These are phyloP conservation scores for Solanum paucissectum DNA, from an alignment of 257 asterid species.

Conservation along the genomic window DNA sequence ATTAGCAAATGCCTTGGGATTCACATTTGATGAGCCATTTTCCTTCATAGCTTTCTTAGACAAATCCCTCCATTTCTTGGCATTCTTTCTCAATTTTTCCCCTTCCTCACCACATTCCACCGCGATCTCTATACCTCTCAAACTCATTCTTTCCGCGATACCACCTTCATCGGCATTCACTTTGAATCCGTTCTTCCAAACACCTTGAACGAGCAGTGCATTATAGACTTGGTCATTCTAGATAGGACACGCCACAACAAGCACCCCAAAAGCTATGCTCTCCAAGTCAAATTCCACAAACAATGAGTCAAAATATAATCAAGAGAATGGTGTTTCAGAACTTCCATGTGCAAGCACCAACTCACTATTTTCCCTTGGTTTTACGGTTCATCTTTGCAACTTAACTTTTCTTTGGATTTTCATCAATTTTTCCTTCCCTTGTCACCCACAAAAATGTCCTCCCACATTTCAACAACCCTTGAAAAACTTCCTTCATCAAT, in stretches of 20 bases:
- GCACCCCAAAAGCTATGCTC: slow-evolving; percentile 17
- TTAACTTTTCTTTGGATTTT: neutral
- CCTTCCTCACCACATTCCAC: slow-evolving; percentile 11
- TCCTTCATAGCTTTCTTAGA: slow-evolving; percentile 24
- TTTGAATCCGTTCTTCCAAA: slow-evolving; percentile 33
- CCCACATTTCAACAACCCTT: neutral
- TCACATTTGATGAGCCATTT: slow-evolving; percentile 18
- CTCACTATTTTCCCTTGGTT: slow-evolving; percentile 8
- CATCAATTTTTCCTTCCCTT: neutral
- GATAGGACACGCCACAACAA: neutral
- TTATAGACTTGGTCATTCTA: slow-evolving; percentile 42
- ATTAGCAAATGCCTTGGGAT: slow-evolving; percentile 17
- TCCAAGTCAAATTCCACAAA: slow-evolving; percentile 47
- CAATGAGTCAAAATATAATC: slow-evolving; percentile 13
- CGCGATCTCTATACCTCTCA: slow-evolving; percentile 9
- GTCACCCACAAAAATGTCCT: neutral
- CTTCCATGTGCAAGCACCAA: slow-evolving; percentile 19
- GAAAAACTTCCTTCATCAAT: neutral
- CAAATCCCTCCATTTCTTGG: slow-evolving; percentile 27
- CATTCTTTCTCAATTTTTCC: slow-evolving; percentile 17
- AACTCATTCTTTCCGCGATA: slow-evolving; percentile 18
- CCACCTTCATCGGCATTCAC: neutral
- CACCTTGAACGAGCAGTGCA: slow-evolving; percentile 35
- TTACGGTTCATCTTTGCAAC: slow-evolving; percentile 4
- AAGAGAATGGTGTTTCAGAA: slow-evolving; percentile 9